Percentiles rank a stretch among this genome's conserved stretches.
These are phyloP conservation scores for Neofusicoccum laricinum DNA, from an alignment of 2,329 filamentous ascomycete species.

Conservation along the genomic window DNA sequence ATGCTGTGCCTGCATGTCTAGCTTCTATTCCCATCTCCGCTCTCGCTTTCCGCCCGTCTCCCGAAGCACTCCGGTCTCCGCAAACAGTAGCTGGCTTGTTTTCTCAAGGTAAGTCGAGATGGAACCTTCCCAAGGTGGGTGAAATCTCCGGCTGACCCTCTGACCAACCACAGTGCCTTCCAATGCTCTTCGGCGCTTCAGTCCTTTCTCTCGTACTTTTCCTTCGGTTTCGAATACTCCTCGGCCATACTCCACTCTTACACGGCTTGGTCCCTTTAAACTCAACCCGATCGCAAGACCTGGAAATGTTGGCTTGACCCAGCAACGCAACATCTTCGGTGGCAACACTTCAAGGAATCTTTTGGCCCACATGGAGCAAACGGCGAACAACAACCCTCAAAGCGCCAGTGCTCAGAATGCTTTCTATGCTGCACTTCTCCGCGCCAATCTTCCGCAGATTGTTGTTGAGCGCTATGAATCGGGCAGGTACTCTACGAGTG, in stretches of 20 bases:
- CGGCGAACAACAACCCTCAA: conserved; percentile 85
- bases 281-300: conserved; percentile 29
- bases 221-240: conserved; percentile 18
- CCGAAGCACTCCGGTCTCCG: not conserved
- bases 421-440: conserved; percentile 87
- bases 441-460: conserved; percentile 91
- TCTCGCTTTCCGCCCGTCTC: conserved; percentile 20
- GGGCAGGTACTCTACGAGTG: conserved; percentile 77
- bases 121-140: not conserved
- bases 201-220: not conserved
- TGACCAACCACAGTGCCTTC: not conserved
- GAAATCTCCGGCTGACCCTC: not conserved
- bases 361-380: conserved; percentile 82
- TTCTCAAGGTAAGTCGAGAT: conserved; percentile 2
- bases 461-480: conserved; percentile 87
- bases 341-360: conserved; percentile 52
- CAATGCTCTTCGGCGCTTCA: not conserved
- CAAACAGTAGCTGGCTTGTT: conserved; percentile 11
- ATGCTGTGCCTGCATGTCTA: not conserved
- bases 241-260: conserved; percentile 40
- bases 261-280: conserved; percentile 33
- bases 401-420: conserved; percentile 87
- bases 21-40: conserved; percentile 15
- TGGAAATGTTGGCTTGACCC: conserved; percentile 36
- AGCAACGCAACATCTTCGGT: conserved; percentile 46